phyloP scores from a whole-genome alignment of 2,329 filamentous ascomycete species.

The Colletotrichum orbiculare region DNA sequence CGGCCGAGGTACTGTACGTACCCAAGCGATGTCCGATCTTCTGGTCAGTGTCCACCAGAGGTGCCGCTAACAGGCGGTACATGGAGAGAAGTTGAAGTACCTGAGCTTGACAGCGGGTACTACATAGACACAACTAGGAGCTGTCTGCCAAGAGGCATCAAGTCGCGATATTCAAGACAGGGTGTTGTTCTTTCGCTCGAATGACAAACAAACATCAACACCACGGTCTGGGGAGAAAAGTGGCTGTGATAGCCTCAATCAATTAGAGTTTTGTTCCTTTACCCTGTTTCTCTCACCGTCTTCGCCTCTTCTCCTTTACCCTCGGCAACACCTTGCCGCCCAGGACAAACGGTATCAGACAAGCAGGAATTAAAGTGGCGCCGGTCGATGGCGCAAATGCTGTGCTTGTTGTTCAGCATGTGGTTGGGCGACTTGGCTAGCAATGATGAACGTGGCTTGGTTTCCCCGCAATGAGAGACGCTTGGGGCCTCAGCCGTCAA shows the following conservation, averaged over 20 bases:
- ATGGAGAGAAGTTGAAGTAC: slow-evolving; percentile 27
- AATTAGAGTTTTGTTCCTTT: background rate
- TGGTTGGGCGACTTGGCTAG: slow-evolving; percentile 1
- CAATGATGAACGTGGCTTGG: slow-evolving; percentile 30
- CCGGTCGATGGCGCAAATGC: slow-evolving; percentile 23
- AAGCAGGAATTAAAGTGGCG: slow-evolving; percentile 34
- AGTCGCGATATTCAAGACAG: background rate
- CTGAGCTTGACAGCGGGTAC: slow-evolving; percentile 24
- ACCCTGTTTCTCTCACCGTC: background rate
- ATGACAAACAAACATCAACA: background rate
- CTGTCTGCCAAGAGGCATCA: slow-evolving; percentile 5
- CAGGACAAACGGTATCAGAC: slow-evolving; percentile 8
- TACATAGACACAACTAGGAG: slow-evolving; percentile 27
- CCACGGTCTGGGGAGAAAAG: background rate
- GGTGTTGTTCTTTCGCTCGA: too few relatives aligned
- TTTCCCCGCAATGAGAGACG: slow-evolving; percentile 33
- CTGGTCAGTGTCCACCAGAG: slow-evolving; percentile 29
- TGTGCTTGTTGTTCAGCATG: background rate
- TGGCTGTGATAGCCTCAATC: slow-evolving; percentile 7
- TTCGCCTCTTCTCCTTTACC: background rate
- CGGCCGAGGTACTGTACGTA: slow-evolving; percentile 32
- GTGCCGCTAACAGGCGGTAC: slow-evolving; percentile 34
- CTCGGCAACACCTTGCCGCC: slow-evolving; percentile 9
- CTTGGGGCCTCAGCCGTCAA: slow-evolving; percentile 26
- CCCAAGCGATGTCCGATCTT: slow-evolving; percentile 27